Evolutionary conservation across 2,329 filamentous ascomycete species (phyloP), one percentile per base, ranked within the genome.

Genomic region (Aureobasidium lini): DNA sequence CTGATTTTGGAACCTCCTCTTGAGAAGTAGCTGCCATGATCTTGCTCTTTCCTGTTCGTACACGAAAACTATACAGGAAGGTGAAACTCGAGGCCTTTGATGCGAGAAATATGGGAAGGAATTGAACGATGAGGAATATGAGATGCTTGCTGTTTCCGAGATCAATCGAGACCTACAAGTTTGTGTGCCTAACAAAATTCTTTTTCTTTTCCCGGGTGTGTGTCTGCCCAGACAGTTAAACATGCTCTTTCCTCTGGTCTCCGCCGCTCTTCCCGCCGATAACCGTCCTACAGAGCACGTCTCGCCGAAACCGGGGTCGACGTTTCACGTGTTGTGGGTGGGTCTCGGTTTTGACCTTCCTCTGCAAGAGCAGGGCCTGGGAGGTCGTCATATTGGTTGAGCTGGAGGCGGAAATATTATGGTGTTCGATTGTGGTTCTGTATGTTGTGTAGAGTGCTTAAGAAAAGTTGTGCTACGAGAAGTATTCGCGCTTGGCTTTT

Each of bases 1-100:
- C 69, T 8, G 76, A 77, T 16, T 74, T 73, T 23, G 77, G 76
- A 3, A 56, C 15, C 16, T 23, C 23, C 23, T 56, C 57, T 46
- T 44, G 16, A 37, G 43, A 59, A 50, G n/a, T 59, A 52, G 37
- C 62, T 57, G 49, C 16, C 54, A 37, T 52, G 29, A n/a, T 32
- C 31, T 49, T 16, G 4, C 46, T 52, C n/a, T 8, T 37, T 43
- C 29, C 36, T 34, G 32, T 28, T 39, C 47, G 13, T 23, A 37
- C 13, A 31, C 10, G 10, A 18, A 10, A 28, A 43, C 9, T 28
- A 29, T 13, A 13, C 18, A 32, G 32, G 34, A 52, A 48, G 28
- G 34, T 43, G 34, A 18, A 11, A 39, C 5, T 54, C 37, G 28
- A 43, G 6, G 28, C 15, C 36, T 32, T 36, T 15, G 13, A 23